These are phyloP conservation scores for Lachancea lanzarotensis DNA, from an alignment of 805 yeast species.

Conservation along the genomic window DNA sequence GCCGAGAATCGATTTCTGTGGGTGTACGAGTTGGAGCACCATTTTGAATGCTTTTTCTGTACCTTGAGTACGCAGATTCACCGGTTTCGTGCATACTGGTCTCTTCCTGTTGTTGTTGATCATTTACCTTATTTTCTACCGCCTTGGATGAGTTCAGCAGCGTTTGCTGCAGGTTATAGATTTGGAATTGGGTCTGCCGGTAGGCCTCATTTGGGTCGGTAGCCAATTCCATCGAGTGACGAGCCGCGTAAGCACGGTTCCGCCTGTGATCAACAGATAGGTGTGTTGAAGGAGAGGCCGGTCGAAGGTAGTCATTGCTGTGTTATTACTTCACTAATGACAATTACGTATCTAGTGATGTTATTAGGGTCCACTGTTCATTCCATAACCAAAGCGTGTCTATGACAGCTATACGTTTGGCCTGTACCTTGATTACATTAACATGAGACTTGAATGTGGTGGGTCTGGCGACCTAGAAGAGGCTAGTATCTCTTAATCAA, in stretches of 20 bases:
- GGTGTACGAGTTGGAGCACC: not conserved
- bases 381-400: too few species aligned
- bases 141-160: conserved; percentile 23
- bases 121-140: not conserved
- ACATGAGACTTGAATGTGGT: too few species aligned
- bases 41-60: not conserved
- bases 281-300: too few species aligned
- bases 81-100: not conserved
- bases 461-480: too few species aligned
- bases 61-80: too few species aligned
- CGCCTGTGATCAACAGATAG: too few species aligned
- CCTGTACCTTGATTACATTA: too few species aligned
- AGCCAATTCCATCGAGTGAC: conserved; percentile 1
- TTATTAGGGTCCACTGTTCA: too few species aligned
- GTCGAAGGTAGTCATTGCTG: too few species aligned
- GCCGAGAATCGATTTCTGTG: conserved; percentile 11
- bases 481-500: too few species aligned
- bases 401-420: too few species aligned
- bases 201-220: conserved; percentile 19
- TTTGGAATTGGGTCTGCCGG: conserved; percentile 29
- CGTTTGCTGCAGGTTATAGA: conserved; percentile 30
- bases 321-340: not conserved
- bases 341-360: not conserved
- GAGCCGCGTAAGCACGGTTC: too few species aligned
- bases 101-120: not conserved